A percentile compares a stretch with the other conserved stretches of the same genome.
Conservation (phyloP, 2,329 filamentous ascomycete species). For the Talaromyces marneffei region DNA sequence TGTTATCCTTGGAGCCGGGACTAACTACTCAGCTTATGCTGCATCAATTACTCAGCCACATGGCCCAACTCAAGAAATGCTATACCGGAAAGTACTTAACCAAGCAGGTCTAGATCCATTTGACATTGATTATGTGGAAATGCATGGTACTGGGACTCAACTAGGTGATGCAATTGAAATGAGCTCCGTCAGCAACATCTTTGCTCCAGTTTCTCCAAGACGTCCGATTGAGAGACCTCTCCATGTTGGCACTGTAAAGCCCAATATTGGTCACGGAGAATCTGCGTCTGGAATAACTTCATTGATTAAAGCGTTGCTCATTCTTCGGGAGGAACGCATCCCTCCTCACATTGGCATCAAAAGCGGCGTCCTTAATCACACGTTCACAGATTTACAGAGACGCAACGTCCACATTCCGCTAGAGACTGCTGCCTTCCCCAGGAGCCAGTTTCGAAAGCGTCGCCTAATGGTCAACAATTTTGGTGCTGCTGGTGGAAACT, state of each 20-base stretch:
- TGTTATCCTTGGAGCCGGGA: conserved; percentile 66
- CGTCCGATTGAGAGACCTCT: conserved; percentile 39
- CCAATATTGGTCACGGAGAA: conserved; percentile 42
- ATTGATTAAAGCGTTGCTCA: conserved; percentile 29
- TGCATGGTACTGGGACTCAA: conserved; percentile 85
- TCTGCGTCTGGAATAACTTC: conserved; percentile 27
- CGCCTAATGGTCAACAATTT: conserved; percentile 60
- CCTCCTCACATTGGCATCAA: conserved; percentile 34
- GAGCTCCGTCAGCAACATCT: conserved; percentile 63
- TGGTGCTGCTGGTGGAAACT: conserved; percentile 64
- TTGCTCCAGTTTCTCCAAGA: conserved; percentile 49
- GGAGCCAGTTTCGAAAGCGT: conserved; percentile 24
- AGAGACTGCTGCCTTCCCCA: conserved; percentile 33
- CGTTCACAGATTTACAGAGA: conserved; percentile 38
- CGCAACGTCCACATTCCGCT: conserved; percentile 39
- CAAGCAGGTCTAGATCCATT: conserved; percentile 68
- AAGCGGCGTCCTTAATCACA: conserved; percentile 38
- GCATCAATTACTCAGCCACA: conserved; percentile 81
- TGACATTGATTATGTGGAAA: conserved; percentile 77
- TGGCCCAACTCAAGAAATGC: conserved; percentile 64
- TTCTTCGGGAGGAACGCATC: conserved; percentile 31
- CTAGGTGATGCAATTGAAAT: conserved; percentile 79
- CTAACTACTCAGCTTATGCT: conserved; percentile 75
- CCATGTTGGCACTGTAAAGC: conserved; percentile 49
- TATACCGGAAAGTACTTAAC: conserved; percentile 65